These are phyloP conservation scores for Fabrea salina DNA, from an alignment of 169 alveolate species.

Conservation along the genomic window DNA sequence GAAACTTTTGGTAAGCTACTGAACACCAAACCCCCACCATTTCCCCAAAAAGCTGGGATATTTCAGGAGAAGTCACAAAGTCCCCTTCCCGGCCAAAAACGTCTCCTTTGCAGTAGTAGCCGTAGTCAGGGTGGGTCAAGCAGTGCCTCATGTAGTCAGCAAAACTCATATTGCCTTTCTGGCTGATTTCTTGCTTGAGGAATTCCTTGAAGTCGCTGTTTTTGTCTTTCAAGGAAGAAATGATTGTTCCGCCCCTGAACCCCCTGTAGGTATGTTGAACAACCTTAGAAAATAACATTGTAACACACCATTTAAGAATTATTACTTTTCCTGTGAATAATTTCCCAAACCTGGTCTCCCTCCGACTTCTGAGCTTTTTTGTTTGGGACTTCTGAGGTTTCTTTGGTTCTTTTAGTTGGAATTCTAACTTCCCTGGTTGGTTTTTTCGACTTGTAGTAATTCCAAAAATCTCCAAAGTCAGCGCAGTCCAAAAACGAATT, in stretches of 20 bases:
- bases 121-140: conserved; percentile 38
- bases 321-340: no score
- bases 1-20: background rate
- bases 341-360: no score
- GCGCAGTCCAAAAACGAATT: background rate
- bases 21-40: background rate
- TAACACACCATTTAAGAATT: no score
- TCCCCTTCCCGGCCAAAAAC: conserved; percentile 73
- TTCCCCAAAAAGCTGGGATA: conserved; percentile 75
- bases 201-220: background rate
- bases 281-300: no score
- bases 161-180: conserved; percentile 15
- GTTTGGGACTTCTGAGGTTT: no score
- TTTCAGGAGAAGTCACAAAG: conserved; percentile 79
- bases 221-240: background rate
- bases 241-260: conserved; percentile 30
- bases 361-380: no score
- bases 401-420: no score
- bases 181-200: background rate
- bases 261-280: no score
- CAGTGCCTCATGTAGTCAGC: conserved; percentile 24
- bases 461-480: background rate
- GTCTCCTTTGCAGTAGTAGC: conserved; percentile 67
- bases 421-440: no score
- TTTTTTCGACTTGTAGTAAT: no score